phyloP scores from a whole-genome alignment of 2,329 filamentous ascomycete genomes.

The Didymella lethalis region DNA sequence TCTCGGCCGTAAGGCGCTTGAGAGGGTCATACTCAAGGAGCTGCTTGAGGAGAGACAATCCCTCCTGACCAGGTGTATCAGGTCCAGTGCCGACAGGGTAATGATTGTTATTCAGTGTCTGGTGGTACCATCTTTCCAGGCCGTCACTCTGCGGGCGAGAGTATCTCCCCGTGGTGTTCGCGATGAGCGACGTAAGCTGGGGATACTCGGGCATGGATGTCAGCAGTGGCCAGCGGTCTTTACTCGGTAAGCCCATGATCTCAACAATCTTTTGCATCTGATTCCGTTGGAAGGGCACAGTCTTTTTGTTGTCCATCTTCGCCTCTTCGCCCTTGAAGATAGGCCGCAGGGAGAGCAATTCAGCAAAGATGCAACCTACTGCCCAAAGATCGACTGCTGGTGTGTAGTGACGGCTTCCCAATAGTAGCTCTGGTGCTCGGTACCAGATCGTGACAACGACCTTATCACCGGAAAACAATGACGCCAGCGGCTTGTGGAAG shows the following conservation, averaged over 20 bases:
- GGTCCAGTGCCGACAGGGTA: slow-evolving; percentile 52
- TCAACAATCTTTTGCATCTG: slow-evolving; percentile 99
- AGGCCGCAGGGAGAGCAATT: slow-evolving; percentile 85
- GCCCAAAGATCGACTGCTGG: slow-evolving; percentile 98
- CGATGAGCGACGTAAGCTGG: slow-evolving; percentile 67
- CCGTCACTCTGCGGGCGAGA: slow-evolving; percentile 58
- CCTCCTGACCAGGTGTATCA: slow-evolving; percentile 64
- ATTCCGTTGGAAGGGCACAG: slow-evolving; percentile 94
- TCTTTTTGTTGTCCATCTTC: slow-evolving; percentile 99
- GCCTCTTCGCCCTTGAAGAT: slow-evolving; percentile 99
- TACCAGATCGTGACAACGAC: slow-evolving; percentile 99
- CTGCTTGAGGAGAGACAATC: slow-evolving; percentile 80
- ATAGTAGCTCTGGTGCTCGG: slow-evolving; percentile 88
- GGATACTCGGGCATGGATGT: slow-evolving; percentile 85
- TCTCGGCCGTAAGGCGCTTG: slow-evolving; percentile 83
- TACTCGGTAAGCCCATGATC: slow-evolving; percentile 88
- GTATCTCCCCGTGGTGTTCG: slow-evolving; percentile 56
- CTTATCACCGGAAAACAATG: slow-evolving; percentile 92
- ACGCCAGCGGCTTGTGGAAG: slow-evolving; percentile 92
- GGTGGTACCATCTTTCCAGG: slow-evolving; percentile 73
- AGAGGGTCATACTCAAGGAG: slow-evolving; percentile 93
- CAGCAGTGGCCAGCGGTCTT: slow-evolving; percentile 87
- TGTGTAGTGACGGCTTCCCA: slow-evolving; percentile 95
- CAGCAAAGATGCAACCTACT: slow-evolving; percentile 96
- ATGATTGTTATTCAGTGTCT: slow-evolving; percentile 57